Evolutionary conservation across 495 filamentous ascomycete species (phyloP), one percentile per base, ranked within the genome.

Genomic region (Penicillium arizonense): DNA sequence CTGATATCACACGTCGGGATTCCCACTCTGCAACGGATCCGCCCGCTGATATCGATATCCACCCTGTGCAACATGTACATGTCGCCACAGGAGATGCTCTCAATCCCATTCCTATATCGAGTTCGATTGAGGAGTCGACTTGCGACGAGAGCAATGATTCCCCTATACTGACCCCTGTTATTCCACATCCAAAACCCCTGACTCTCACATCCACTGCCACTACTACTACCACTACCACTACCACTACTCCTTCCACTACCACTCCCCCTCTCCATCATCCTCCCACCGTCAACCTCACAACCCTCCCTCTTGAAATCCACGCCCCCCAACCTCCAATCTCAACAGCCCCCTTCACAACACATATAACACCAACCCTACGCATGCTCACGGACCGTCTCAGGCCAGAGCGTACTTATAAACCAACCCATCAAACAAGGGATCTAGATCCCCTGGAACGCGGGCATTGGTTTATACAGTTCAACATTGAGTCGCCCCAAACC

Each of bases 371-470:
- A 9, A 71, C 76, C 7, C 76, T 89, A 12, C 57, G 67, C 3
- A 72, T 79, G 58, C 69, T 88, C 4, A 74, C 76, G 0, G 47
- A 56, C 3, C 77, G 83, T 8, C 76, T 87, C 35, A 69, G 77
- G 5, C 73, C 81, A 4, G 9, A 56, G 0, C 68, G 62, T 4
- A 78, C 76, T 0, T 89, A 78, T 61, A 72, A 57, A n/a, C 85
- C 85, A 2, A 44, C 51, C n/a, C 50, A 53, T 0, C 75, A 82
- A 61, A 63, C 66, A 3, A 79, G 88, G 5, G 56, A 59, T 0
- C 69, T 88, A 0, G 70, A 78, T 8, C 65, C 64, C 0, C 73
- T 82, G 13, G 88, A 92, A 59, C 70, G 88, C 26, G 88, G 88
- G 14, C 79, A 87, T 63, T 92, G 88, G 88, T 61, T 68, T 11